Base-by-base conservation (phyloP, 768 basidiomycete species). In the Serendipita sp. region DNA sequence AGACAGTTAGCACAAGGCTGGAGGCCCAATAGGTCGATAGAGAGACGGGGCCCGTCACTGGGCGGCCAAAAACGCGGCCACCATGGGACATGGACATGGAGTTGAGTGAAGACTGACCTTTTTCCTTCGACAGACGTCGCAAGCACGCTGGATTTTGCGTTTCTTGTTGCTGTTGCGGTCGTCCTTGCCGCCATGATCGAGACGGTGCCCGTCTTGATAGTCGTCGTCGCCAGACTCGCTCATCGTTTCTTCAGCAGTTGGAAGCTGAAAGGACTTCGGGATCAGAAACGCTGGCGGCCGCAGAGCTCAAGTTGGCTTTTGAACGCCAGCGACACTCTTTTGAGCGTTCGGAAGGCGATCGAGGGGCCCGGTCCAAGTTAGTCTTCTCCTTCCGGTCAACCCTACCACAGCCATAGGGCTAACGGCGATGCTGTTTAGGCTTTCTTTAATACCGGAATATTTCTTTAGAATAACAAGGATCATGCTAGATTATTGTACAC, bases 121-220 rank as follows among this genome's bases (percentile, higher is more conserved):
- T 78, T 91, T 92, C 65, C 88, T 78, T 44, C 90, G 78, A 71
- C 90, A 92, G 0, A 84, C 80, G 70, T 92, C 89, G 71, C 90
- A 92, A 4, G 89, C 89, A 34, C 89, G 75, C 73, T 88, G 86
- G 35, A 89, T 80, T 67, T 83, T 78, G 45, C 88, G 75, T 72
- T 87, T 88, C 77, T 90, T 89, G 18, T 73, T 72, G 18, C 75
- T 76, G 2, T 75, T 18, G 16, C 24, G 16, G 35, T 64, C 46
- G 24, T 62, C 38, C 48, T n/a, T 60, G 64, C 44, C n/a, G 48
- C 54, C 45, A 47, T 30, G 18, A 66, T 66, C 13, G 45, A 44
- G 3, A 63, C 56, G 53, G 53, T 64, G 30, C 11, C 44, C 18
- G 54, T 65, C 65, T 35, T 66, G 66, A 47, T 45, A 68, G 28